phyloP scores from a whole-genome alignment of 2,329 filamentous ascomycete genomes.

The Davidsoniella eucalypti region DNA sequence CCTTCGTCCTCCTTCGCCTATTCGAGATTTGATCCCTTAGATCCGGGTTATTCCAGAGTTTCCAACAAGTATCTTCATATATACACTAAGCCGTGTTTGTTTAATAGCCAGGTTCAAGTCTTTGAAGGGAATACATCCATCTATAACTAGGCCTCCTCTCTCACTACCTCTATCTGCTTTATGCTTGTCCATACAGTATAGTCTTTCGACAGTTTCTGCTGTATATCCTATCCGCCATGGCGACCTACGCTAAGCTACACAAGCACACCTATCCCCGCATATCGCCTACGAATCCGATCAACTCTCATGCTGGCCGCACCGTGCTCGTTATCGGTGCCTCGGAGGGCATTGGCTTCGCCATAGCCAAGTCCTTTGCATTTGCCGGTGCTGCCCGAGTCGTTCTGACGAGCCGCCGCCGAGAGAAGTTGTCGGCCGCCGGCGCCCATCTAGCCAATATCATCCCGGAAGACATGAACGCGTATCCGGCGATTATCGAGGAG shows the following conservation, averaged over 20 bases:
- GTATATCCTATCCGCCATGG: background rate
- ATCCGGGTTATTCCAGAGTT: no score
- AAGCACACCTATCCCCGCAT: conserved; percentile 23
- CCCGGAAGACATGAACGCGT: background rate
- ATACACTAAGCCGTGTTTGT: background rate
- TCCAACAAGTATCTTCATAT: background rate
- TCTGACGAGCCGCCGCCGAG: conserved; percentile 23
- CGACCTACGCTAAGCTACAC: conserved; percentile 16
- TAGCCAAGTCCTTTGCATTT: conserved; percentile 37
- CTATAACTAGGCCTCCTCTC: no score
- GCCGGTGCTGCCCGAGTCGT: conserved; percentile 24
- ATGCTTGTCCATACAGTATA: background rate
- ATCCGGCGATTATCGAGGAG: conserved; percentile 14
- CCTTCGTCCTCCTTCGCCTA: no score
- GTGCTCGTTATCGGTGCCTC: conserved; percentile 53
- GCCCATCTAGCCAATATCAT: conserved; percentile 13
- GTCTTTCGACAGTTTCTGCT: no score
- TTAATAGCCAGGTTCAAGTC: no score
- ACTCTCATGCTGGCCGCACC: conserved; percentile 28
- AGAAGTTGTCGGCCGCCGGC: conserved; percentile 17
- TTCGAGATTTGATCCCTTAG: no score
- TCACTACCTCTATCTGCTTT: no score
- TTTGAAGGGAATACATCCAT: no score
- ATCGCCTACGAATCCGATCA: conserved; percentile 20
- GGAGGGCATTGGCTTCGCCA: conserved; percentile 47